Base-by-base conservation (phyloP, 495 filamentous ascomycete species). In the Daldinia bambusicola region DNA sequence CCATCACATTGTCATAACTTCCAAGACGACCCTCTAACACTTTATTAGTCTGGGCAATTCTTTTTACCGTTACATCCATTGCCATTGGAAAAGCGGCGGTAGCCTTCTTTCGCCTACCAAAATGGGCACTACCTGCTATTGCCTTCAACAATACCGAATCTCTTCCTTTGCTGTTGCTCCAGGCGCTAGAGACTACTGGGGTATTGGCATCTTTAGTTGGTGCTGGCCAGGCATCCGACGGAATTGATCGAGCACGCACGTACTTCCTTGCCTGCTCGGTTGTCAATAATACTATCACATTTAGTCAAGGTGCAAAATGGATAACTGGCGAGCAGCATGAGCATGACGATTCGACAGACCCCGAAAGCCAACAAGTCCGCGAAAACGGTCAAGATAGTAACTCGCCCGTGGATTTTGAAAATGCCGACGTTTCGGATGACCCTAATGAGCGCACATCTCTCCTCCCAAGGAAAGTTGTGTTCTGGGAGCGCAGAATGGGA, bases 81-180 rank as follows among this genome's bases (percentile, higher is more conserved):
- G 65, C 73, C 0, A 69, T 91, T 20, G 89, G 86, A 1, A 77
- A 79, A 37, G 52, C 80, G 2, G 66, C 79, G 0, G 84, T 81
- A 0, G 78, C 79, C 38, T 12, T 83, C 4, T 83, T 91, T 59
- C 73, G 71, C 36, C 73, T 93, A 37, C 91, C 90, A 2, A 78
- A 80, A 55, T 94, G 90, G 90, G 84, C 86, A 13, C 88, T 87
- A 0, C 87, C 89, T 0, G 88, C 89, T 1, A 83, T 92, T 53
- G 83, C 89, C 43, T 92, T 93, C 80, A 94, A 93, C 80, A 95
- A 93, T 72, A 92, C 91, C 0, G 92, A 89, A 0, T 87, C 84
- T 31, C 86, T 93, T 36, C 91, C 91, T 0, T 80, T 95, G 14
- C 80, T 93, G 4, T 83, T 93, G 2, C 82, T 92, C 37, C 83